Base-by-base conservation (phyloP, 2,329 filamentous ascomycete species). In the Dothidotthia symphoricarpi region DNA sequence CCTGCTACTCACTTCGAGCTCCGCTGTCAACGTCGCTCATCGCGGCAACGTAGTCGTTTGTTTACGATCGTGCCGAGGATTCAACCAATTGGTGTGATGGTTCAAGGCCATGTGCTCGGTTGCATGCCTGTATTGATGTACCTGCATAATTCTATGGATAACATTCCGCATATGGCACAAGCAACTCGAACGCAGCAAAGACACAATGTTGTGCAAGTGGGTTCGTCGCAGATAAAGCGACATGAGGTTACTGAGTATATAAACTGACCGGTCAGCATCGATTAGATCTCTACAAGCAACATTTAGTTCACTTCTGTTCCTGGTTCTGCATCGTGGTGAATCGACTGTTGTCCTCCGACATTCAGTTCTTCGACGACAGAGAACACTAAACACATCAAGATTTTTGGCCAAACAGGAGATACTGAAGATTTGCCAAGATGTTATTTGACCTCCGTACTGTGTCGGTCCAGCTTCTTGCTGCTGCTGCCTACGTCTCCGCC, bases 381-480 rank as follows among this genome's bases (percentile, higher is more conserved):
- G 19, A 22, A 9, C 19, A 22, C 5, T 22, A 22, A 22, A 9
- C 5, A 22, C 5, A 6, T 9, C 9, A 9, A 22, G 9, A 9
- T 22, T 5, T 9, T 22, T 22, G 19, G 5, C 19, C 19, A 22
- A 22, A 5, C n/a, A n/a, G 9, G 19, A 30, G 28, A 16, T 11
- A 12, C 14, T 4, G 4, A 6, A 34, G n/a, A 17, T 16, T 12
- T 9, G 12, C 16, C 40, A 55, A 36, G 3, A 64, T 63, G 60
- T 24, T 59, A 7, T 45, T 48, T 41, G 53, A 46, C 19, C 16
- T 57, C 30, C 49, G 39, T 10, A 43, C 36, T 5, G 40, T 64
- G 2, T 31, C 58, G 15, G 6, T 59, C 6, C 55, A 55, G 30
- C 50, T 64, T 22, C 43, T 59, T 9, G 40, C 48, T 14, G 41